Evolutionary conservation across 805 yeast species (phyloP).

Genomic region (Starmerella powellii): DNA sequence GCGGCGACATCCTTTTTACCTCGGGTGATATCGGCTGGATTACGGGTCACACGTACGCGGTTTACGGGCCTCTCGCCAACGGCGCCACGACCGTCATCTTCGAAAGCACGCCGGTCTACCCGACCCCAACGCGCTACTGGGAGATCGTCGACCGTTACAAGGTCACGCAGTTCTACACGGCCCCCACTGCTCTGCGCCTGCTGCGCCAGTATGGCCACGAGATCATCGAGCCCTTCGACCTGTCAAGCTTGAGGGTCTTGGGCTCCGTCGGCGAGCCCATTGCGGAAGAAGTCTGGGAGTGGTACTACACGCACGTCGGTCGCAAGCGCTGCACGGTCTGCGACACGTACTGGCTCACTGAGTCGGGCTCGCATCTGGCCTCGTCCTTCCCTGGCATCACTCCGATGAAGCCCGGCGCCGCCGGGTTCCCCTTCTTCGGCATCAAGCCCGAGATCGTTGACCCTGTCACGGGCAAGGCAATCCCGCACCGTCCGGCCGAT

Average conservation of each 20-base stretch:
- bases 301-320: conserved; percentile 92
- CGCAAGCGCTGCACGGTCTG: conserved; percentile 77
- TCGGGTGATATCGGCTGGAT: conserved; percentile 99
- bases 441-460: conserved; percentile 82
- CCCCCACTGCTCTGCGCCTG: conserved; percentile 93
- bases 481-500: conserved; percentile 79
- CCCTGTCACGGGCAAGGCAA: conserved; percentile 79
- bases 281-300: conserved; percentile 96
- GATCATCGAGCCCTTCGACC: conserved; percentile 68
- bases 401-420: conserved; percentile 95
- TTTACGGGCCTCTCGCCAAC: conserved; percentile 79
- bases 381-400: conserved; percentile 91
- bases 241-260: conserved; percentile 74
- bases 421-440: conserved; percentile 94
- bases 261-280: conserved; percentile 99
- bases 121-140: conserved; percentile 93
- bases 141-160: conserved; percentile 81
- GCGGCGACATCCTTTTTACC: conserved; percentile 78
- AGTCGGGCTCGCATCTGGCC: conserved; percentile 89
- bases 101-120: conserved; percentile 97
- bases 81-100: conserved; percentile 91
- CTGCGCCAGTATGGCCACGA: conserved; percentile 82
- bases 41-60: conserved; percentile 93
- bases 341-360: conserved; percentile 99
- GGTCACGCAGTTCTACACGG: conserved; percentile 94